Evolutionary conservation across 1,139 yeast genomes (phyloP), one percentile per base, ranked within the genome.

Genomic region (Candida sanyaensis): DNA sequence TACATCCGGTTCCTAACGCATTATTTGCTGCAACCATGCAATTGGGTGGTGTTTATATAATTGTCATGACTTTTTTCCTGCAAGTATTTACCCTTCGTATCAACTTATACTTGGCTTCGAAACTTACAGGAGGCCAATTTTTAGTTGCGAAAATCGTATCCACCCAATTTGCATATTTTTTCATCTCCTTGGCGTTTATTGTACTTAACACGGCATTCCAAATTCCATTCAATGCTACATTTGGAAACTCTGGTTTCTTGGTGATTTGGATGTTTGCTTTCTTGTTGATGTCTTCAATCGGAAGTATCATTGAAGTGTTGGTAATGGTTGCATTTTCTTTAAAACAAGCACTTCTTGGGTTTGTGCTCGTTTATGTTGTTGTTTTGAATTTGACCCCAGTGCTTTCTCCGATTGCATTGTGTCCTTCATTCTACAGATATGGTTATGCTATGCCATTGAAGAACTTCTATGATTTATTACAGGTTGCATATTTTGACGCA

Each of bases 201-300:
- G 56, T 67, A 9, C 61, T 77, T 51, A 75, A 74, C 50, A 63
- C 70, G 10, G 82, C 83, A 0, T 80, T 75, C 58, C 75, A 71
- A 33, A 61, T 78, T 46, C 52, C 59, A 8, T 62, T 61, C 51
- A 50, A 49, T 27, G 59, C 54, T 7, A 58, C 77, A 0, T 67
- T 77, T 43, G 82, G 83, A 43, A 53, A 59, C 42, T 73, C 78
- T 5, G 91, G 91, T 0, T 86, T 85, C 60, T 65, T 84, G 37
- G 80, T 85, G 1, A 78, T 77, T 53, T 86, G 91, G 91, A 65
- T 81, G 73, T 56, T 73, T 47, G 65, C 73, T 0, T 80, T 60
- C 55, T 59, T 80, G 48, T 63, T 75, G 8, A 76, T 78, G 73
- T 65, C 78, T 1, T 77, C 83, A 0, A 68, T 78, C 43, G 85